Evolutionary conservation across 345 rosid genomes (phyloP), one percentile per base, ranked within the genome.

Genomic region (Toxicodendron radicans): DNA sequence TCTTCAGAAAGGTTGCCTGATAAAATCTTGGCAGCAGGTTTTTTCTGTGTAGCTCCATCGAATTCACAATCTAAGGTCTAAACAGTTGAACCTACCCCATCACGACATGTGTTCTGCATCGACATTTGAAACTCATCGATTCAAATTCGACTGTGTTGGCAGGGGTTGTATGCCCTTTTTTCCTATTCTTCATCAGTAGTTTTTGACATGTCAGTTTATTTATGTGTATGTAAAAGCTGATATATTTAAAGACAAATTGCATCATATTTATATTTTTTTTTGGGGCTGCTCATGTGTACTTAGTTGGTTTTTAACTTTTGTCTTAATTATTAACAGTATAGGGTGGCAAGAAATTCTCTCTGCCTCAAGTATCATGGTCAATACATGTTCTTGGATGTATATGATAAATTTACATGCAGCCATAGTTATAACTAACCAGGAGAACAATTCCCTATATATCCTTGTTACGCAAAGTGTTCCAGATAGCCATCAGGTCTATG

Each of bases 11-110:
- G 68, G 82, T 85, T 78, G 85, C 88, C 88, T 89, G 79, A 85
- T 87, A 76, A 76, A 80, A 78, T 84, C 83, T 89, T 85, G 86
- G 88, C 88, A 84, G 87, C 90, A 87, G 93, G 93, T 87, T 82
- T 78, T 78, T 84, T 86, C 73, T 89, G 87, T 89, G 85, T 89
- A 81, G 75, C 93, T 84, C 63, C 93, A 85, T 83, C 93, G 82
- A 87, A 81, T 76, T 86, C 89, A 82, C 84, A 80, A 78, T 83
- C 82, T 89, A 87, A 81, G 89, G 83, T 80, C 90, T 76, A 79
- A 89, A 83, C 88, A 82, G 87, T 86, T 79, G 83, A 81, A 85
- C 78, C 76, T 83, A 80, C 78, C 76, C 77, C 81, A 58, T 82
- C 89, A 75, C 80, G 58, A 79, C 81, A 78, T 80, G 84, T 78